These are phyloP conservation scores for Ramalina intermedia DNA, from an alignment of 495 filamentous ascomycete genomes.

Conservation along the genomic window DNA sequence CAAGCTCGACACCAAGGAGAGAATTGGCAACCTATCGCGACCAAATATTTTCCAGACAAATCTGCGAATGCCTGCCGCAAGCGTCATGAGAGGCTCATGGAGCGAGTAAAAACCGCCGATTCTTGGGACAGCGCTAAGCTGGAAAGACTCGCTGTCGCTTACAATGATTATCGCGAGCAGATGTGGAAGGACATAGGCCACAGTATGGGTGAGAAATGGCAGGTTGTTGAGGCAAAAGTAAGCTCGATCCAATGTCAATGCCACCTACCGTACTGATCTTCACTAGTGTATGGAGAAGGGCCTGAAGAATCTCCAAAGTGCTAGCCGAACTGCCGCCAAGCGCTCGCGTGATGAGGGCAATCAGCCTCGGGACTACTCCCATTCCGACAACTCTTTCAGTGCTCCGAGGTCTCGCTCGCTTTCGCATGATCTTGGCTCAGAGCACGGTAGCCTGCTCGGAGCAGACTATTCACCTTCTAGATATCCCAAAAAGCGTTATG, in stretches of 20 bases:
- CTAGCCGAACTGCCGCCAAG: slow-evolving; percentile 18
- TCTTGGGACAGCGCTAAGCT: slow-evolving; percentile 56
- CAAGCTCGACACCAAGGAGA: slow-evolving; percentile 45
- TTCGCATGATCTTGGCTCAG: not conserved
- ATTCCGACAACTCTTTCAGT: not conserved
- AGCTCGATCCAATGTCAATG: slow-evolving; percentile 8
- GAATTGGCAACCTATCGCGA: slow-evolving; percentile 60
- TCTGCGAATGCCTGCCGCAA: slow-evolving; percentile 69
- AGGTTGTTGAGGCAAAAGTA: slow-evolving; percentile 55
- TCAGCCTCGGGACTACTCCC: not conserved
- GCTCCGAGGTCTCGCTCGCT: slow-evolving; percentile 5
- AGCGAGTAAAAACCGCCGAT: slow-evolving; percentile 39
- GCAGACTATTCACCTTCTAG: not conserved
- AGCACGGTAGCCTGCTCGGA: slow-evolving; percentile 6
- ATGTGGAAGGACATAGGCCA: slow-evolving; percentile 55
- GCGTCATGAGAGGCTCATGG: slow-evolving; percentile 60
- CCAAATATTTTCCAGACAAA: slow-evolving; percentile 53
- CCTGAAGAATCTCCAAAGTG: slow-evolving; percentile 30
- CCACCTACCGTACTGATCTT: not conserved
- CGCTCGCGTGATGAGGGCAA: not conserved
- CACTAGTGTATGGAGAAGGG: slow-evolving; percentile 40
- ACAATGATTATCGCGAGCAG: slow-evolving; percentile 52
- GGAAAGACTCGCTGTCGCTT: slow-evolving; percentile 49
- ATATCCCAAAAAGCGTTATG: not conserved
- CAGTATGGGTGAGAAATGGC: slow-evolving; percentile 53